Percentiles rank a stretch among this genome's conserved stretches.
phyloP scores from a whole-genome alignment of 2,329 filamentous ascomycete genomes.

The Fusarium brevicatenulatum region DNA sequence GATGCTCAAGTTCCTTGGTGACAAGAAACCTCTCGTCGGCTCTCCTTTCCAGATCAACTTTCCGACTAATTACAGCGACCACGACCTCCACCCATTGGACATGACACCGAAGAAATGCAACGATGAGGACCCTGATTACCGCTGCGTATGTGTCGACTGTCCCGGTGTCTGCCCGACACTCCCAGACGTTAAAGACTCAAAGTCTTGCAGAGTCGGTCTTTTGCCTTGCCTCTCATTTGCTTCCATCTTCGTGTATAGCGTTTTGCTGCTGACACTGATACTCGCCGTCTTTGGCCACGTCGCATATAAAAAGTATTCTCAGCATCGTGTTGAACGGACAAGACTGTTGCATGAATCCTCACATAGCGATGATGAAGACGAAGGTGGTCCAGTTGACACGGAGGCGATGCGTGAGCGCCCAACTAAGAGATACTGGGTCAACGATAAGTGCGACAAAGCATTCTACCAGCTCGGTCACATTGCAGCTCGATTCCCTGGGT shows the following conservation, averaged over 20 bases:
- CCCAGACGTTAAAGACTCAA: constrained; percentile 74
- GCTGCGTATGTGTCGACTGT: constrained; percentile 95
- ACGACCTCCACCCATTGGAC: constrained; percentile 76
- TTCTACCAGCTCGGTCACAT: constrained; percentile 84
- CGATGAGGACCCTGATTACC: constrained; percentile 83
- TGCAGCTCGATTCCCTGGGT: constrained; percentile 83
- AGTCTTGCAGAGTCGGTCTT: constrained; percentile 82
- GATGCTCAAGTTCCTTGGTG: constrained; percentile 90
- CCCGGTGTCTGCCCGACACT: constrained; percentile 85
- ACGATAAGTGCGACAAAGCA: constrained; percentile 80
- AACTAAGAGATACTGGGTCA: constrained; percentile 82
- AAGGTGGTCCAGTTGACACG: constrained; percentile 80
- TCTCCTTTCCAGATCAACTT: constrained; percentile 99
- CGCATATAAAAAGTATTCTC: constrained; percentile 77
- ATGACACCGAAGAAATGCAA: constrained; percentile 88
- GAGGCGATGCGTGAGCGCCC: constrained; percentile 82
- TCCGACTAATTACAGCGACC: constrained; percentile 69
- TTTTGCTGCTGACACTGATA: constrained; percentile 75
- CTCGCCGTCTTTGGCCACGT: constrained; percentile 77
- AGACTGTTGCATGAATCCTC: constrained; percentile 85
- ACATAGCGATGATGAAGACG: constrained; percentile 92
- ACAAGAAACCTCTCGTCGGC: constrained; percentile 84
- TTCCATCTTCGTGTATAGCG: constrained; percentile 85
- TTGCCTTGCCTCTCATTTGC: constrained; percentile 95
- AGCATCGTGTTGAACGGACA: constrained; percentile 82